These are phyloP conservation scores for Lodderomyces metapsilosis DNA, from an alignment of 1,139 yeast species.

Conservation along the genomic window DNA sequence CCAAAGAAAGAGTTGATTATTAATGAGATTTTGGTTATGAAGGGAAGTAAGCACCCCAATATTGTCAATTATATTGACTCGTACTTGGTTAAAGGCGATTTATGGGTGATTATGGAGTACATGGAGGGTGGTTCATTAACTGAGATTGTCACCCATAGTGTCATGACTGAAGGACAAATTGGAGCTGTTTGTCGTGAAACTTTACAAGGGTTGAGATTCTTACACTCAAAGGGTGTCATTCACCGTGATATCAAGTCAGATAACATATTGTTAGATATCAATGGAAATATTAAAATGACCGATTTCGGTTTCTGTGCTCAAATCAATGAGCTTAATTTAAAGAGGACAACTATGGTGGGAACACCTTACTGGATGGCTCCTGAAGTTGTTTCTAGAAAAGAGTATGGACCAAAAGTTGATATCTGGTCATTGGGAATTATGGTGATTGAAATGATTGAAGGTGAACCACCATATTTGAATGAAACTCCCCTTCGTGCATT, in stretches of 20 bases:
- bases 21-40: constrained; percentile 92
- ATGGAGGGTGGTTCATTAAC: constrained; percentile 98
- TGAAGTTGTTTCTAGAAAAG: constrained; percentile 90
- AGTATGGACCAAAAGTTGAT: constrained; percentile 96
- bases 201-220: constrained; percentile 75
- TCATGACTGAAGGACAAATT: constrained; percentile 96
- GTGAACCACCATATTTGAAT: constrained; percentile 95
- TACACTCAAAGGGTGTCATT: constrained; percentile 91
- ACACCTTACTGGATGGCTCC: constrained; percentile 99
- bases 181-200: constrained; percentile 96
- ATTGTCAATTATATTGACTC: constrained; percentile 92
- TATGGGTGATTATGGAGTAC: constrained; percentile 98
- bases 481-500: constrained; percentile 93
- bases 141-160: constrained; percentile 91
- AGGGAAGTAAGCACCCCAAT: constrained; percentile 84
- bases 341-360: constrained; percentile 98
- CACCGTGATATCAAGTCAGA: constrained; percentile 97
- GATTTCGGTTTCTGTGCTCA: constrained; percentile 96
- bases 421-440: constrained; percentile 97
- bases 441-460: constrained; percentile 98
- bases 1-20: constrained; percentile 94
- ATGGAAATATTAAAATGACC: constrained; percentile 87
- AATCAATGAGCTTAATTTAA: constrained; percentile 78
- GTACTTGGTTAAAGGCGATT: constrained; percentile 66
- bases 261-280: constrained; percentile 76